Evolutionary conservation across 2,329 filamentous ascomycete genomes (phyloP).

Genomic region (Pestalotiopsis sp.): DNA sequence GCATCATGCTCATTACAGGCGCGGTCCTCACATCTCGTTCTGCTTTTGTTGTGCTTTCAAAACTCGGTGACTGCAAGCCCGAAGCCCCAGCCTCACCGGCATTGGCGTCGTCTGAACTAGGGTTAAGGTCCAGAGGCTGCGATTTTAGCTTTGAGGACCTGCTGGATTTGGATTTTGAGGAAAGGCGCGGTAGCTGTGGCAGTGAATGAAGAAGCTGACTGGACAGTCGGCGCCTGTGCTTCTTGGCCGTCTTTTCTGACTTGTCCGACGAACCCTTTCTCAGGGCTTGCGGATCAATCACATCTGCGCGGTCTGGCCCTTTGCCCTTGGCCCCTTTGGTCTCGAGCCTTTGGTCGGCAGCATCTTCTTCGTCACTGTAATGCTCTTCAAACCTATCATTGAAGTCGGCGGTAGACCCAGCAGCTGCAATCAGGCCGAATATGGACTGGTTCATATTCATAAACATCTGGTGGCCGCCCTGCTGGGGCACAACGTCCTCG

Average conservation of each 20-base stretch:
- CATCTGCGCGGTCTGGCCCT: constrained; percentile 28
- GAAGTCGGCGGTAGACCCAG: constrained; percentile 81
- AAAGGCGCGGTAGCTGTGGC: constrained; percentile 56
- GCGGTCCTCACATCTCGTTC: constrained; percentile 52
- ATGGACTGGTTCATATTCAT: constrained; percentile 92
- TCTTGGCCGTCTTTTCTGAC: constrained; percentile 34
- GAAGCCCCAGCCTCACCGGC: background rate
- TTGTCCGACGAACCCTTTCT: constrained; percentile 36
- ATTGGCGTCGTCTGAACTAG: constrained; percentile 15
- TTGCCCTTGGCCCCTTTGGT: constrained; percentile 20
- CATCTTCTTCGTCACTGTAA: constrained; percentile 82
- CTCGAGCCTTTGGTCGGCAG: constrained; percentile 38
- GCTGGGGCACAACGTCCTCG: constrained; percentile 48
- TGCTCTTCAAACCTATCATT: constrained; percentile 77
- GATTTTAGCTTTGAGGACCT: constrained; percentile 42
- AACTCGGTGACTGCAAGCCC: constrained; percentile 23
- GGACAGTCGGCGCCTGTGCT: constrained; percentile 63
- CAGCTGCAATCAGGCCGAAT: constrained; percentile 88
- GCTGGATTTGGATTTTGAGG: constrained; percentile 40
- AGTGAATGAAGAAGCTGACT: constrained; percentile 69
- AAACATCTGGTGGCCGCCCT: constrained; percentile 51
- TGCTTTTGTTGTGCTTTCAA: constrained; percentile 28
- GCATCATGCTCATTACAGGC: constrained; percentile 77
- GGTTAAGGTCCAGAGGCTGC: constrained; percentile 27
- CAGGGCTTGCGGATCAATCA: constrained; percentile 34